Base-by-base conservation (phyloP, 1,284 basidiomycete genomes). In the Heliocybe sulcata region DNA sequence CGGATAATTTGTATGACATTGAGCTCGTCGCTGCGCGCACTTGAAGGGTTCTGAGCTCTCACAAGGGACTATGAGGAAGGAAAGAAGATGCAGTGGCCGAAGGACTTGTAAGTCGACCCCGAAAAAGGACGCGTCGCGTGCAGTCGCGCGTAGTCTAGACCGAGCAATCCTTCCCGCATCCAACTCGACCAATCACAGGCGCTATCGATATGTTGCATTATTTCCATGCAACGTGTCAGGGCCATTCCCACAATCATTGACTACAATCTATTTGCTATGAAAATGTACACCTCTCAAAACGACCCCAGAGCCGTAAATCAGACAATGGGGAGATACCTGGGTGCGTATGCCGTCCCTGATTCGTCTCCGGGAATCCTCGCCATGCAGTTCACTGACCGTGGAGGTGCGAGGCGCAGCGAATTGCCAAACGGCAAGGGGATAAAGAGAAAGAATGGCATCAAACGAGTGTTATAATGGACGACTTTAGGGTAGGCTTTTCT, bases 1-100 rank as follows among this genome's bases (percentile, higher is more conserved):
- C 85, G 51, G 93, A 93, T 53, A 96, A 77, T 73, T 85, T 90
- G 76, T 91, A 95, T 57, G 84, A 82, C 87, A 90, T 91, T 45
- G 57, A 59, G 54, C 53, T 57, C 54, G 56, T 51, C 56, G 11
- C 47, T 45, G 42, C 50, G 57, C 53, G 45, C 54, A 4, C 38
- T 42, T 42, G 12, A 20, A 35, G 54, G 57, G 35, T 48, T 53
- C 16, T 54, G 42, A 42, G 33, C 58, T 54, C 54, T 58, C 53
- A 60, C 55, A 54, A 53, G 51, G 31, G 58, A 52, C 14, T 12
- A 53, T 9, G 22, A 27, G 52, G 25, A 53, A 53, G 52, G 33
- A 25, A 35, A 12, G 16, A 20, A 16, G 50, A 35, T 51, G 50
- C 27, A 11, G 23, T 25, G 47, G 6, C 22, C 20, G 12, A 8